Evolutionary conservation across 345 rosid genomes (phyloP).

Genomic region (Cardamine occulta): DNA sequence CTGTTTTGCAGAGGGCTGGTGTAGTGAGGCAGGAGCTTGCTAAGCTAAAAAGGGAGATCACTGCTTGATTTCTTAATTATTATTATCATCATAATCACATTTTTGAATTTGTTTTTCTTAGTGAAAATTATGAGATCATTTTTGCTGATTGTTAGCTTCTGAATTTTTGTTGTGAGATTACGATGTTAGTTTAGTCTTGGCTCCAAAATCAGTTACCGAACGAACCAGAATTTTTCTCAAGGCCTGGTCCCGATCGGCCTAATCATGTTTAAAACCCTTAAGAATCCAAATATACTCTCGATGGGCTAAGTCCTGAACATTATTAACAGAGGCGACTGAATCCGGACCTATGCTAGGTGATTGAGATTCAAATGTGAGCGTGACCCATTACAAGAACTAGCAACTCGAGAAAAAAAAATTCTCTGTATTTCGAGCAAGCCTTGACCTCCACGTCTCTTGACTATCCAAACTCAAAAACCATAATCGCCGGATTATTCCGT

Average conservation of each 20-base stretch:
- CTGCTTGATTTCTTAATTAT: conserved; percentile 42
- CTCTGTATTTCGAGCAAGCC: too few relatives aligned
- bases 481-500: too few relatives aligned
- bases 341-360: too few relatives aligned
- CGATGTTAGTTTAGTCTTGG: not conserved
- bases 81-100: not conserved
- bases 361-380: too few relatives aligned
- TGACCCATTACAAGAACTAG: too few relatives aligned
- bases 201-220: not conserved
- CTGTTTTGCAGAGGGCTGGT: conserved; percentile 62
- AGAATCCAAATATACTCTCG: not conserved
- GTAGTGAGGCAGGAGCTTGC: conserved; percentile 69
- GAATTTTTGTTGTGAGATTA: not conserved
- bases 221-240: too few relatives aligned
- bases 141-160: not conserved
- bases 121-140: not conserved
- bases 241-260: not conserved
- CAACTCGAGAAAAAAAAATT: too few relatives aligned
- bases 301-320: too few relatives aligned
- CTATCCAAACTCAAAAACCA: too few relatives aligned
- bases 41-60: conserved; percentile 58
- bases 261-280: not conserved
- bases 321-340: too few relatives aligned
- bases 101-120: not conserved
- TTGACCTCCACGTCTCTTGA: too few relatives aligned